Percentiles rank a stretch among this genome's conserved stretches.
Evolutionary conservation across 768 basidiomycete genomes (phyloP).

Genomic region (Suillus tomentosus): DNA sequence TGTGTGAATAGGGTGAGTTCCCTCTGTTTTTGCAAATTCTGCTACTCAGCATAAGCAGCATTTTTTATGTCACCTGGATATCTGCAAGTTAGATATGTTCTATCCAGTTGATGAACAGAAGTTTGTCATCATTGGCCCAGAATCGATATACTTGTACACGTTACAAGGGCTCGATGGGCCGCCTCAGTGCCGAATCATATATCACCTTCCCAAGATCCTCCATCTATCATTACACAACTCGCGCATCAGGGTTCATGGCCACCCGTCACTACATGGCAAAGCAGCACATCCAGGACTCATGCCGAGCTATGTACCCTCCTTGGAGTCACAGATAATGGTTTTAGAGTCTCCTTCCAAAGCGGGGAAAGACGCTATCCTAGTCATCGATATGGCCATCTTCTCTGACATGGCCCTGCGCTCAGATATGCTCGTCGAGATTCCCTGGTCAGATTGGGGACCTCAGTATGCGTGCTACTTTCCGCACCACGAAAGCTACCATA

Average conservation of each 20-base stretch:
- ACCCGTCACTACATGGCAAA: background rate
- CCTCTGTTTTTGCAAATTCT: too few relatives aligned
- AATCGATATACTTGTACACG: too few relatives aligned
- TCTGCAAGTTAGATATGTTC: too few relatives aligned
- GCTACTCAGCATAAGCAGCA: too few relatives aligned
- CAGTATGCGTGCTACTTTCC: background rate
- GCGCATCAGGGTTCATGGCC: background rate
- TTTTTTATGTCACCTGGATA: too few relatives aligned
- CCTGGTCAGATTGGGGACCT: background rate
- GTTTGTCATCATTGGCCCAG: too few relatives aligned
- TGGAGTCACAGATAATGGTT: background rate
- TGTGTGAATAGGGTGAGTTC: too few relatives aligned
- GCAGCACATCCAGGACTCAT: background rate
- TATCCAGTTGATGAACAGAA: background rate
- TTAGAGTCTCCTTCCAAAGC: rapidly evolving
- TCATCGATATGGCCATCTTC: background rate
- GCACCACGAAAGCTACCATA: background rate
- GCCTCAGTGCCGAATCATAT: too few relatives aligned
- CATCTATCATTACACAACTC: too few relatives aligned
- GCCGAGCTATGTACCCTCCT: background rate
- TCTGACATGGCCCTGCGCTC: background rate
- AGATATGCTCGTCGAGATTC: background rate
- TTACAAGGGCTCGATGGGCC: too few relatives aligned
- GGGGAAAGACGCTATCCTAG: background rate
- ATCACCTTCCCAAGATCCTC: too few relatives aligned